Base-by-base conservation (phyloP, 23 red algal genomes). In the Chondrus crispus region DNA sequence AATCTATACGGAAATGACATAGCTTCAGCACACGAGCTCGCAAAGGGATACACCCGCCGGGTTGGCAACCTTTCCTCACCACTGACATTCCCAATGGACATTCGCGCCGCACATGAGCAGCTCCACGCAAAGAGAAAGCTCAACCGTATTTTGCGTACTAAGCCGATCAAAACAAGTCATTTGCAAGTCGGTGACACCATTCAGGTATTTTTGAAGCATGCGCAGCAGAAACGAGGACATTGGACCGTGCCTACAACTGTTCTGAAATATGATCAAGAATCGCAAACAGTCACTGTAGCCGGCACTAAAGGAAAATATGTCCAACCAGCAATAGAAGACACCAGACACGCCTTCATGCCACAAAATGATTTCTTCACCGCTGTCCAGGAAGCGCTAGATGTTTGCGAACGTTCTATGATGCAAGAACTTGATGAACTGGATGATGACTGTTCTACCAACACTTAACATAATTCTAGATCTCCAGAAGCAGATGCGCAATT, bases 371-470 rank as follows among this genome's bases (percentile, higher is more conserved):
- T 89, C 30, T 68, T 70, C 46, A 43, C 58, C 32, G 49, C 57
- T 57, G 70, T 79, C 19, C 69, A 89, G 69, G 68, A 89, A 35
- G 73, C 70, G 0, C 32, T 89, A 26, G 78, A 58, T 82, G 78
- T 38, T 46, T 46, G 37, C 11, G 71, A 76, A 40, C 4, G 4
- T 24, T 43, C 37, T 13, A 4, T 76, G 5, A 24, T n/a, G n/a
- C n/a, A n/a, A n/a, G n/a, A n/a, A n/a, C n/a, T n/a, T n/a, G n/a
- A n/a, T n/a, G n/a, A n/a, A n/a, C n/a, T n/a, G n/a, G n/a, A n/a
- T n/a, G n/a, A n/a, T n/a, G n/a, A n/a, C n/a, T n/a, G n/a, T n/a
- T n/a, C n/a, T n/a, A n/a, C n/a, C n/a, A n/a, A n/a, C n/a, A n/a
- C n/a, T n/a, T n/a, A n/a, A n/a, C n/a, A n/a, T n/a, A n/a, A n/a